Percentiles rank a stretch among this genome's conserved stretches.
These are phyloP conservation scores for Omphalotus guepiniiformis DNA, from an alignment of 768 basidiomycete genomes.

Conservation along the genomic window DNA sequence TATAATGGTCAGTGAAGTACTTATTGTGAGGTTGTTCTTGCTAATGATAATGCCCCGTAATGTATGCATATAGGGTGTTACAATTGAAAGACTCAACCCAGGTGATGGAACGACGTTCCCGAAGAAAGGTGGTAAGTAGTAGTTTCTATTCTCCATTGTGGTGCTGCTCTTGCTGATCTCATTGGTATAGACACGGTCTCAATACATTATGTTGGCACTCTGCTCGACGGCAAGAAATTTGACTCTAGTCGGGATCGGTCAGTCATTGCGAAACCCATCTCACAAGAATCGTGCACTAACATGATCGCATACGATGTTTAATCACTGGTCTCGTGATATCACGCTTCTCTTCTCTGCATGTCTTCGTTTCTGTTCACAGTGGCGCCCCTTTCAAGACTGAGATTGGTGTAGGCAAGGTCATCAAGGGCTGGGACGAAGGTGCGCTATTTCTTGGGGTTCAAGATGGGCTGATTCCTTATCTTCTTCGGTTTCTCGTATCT, in stretches of 20 bases:
- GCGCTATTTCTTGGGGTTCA: no score
- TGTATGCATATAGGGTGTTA: no score
- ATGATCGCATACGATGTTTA: not conserved
- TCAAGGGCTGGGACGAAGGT: constrained; percentile 93
- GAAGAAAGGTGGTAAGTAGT: constrained; percentile 59
- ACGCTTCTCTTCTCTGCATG: not conserved
- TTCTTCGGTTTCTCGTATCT: constrained; percentile 17
- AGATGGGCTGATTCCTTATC: no score
- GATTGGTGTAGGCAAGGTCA: constrained; percentile 80
- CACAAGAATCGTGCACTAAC: not conserved
- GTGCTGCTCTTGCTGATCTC: no score
- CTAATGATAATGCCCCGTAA: no score
- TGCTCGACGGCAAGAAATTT: constrained; percentile 58
- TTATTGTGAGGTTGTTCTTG: no score
- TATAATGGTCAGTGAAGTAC: no score
- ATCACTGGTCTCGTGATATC: not conserved
- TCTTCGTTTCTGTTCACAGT: constrained; percentile 40
- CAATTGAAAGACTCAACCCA: constrained; percentile 47
- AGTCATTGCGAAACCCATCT: constrained; percentile 14
- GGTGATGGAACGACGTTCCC: constrained; percentile 69
- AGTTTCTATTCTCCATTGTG: no score
- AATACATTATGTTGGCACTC: constrained; percentile 81
- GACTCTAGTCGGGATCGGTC: constrained; percentile 81
- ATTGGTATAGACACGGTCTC: constrained; percentile 74
- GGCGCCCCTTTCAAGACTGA: constrained; percentile 57